Evolutionary conservation across 257 asterid species (phyloP).

Genomic region (Coffea canephora): DNA sequence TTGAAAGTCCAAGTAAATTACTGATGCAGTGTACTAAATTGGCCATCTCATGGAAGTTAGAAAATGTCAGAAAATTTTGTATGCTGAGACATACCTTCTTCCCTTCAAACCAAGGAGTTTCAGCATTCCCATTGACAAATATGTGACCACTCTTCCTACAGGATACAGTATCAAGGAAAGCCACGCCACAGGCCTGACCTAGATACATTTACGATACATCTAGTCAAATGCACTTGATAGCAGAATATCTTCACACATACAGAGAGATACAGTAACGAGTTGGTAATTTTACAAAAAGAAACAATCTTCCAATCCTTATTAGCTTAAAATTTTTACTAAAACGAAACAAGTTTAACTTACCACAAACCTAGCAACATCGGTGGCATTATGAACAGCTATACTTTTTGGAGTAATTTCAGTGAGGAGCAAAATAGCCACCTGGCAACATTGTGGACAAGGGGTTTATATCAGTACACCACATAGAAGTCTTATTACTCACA

Average conservation of each 20-base stretch:
- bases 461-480: constrained; percentile 17
- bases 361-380: constrained; percentile 96
- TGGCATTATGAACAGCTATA: constrained; percentile 97
- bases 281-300: neutral
- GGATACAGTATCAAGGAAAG: constrained; percentile 91
- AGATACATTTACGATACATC: constrained; percentile 39
- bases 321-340: neutral
- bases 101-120: constrained; percentile 93
- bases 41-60: neutral
- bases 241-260: neutral
- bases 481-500: constrained; percentile 2
- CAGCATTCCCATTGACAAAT: constrained; percentile 96
- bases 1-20: neutral
- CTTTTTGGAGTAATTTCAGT: constrained; percentile 99
- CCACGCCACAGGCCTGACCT: constrained; percentile 99
- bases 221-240: constrained; percentile 21
- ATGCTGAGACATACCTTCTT: constrained; percentile 55
- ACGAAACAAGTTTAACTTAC: constrained; percentile 53
- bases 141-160: constrained; percentile 94
- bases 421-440: constrained; percentile 94
- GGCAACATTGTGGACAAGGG: constrained; percentile 25
- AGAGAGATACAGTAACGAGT: neutral
- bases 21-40: neutral
- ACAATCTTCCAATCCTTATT: neutral
- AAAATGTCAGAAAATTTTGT: neutral